Base-by-base conservation (phyloP, 2,329 filamentous ascomycete species). In the Chaetomium globosum region DNA sequence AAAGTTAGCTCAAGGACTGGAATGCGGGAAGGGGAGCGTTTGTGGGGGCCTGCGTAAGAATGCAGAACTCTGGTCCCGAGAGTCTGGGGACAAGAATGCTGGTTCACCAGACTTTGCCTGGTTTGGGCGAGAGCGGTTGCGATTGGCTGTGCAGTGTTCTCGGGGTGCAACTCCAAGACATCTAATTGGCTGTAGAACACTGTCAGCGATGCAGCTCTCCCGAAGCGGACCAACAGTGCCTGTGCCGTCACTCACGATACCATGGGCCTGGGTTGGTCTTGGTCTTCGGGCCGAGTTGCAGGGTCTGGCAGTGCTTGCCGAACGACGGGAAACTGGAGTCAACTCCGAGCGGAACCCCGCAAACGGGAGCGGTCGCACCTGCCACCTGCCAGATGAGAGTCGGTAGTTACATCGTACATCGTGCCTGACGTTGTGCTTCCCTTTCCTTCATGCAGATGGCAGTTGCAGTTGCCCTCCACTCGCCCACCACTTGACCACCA, bases 41-140 rank as follows among this genome's bases (percentile, higher is more conserved):
- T 39, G 59, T 53, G 59, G 59, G 52, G 59, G 39, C n/a, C 39
- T 53, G 59, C 59, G 60, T 53, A 63, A 56, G 13, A 57, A 63
- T 63, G 60, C 53, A 30, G 30, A 28, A 30, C 8, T 28, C 39
- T 31, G 8, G 26, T 54, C 61, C 61, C 61, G 30, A 33, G 51
- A 51, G 13, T 43, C 51, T 56, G 62, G 62, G 16, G 28, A 21
- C 46, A 10, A 21, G 10, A 19, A 39, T 5, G 4, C 12, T 7
- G 46, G 54, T 33, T 23, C 21, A n/a, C 3, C 5, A 2, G 23
- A 33, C 49, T 43, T 54, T 54, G 49, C 49, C 49, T 30, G 49
- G 13, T 12, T 36, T 21, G 51, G 39, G 26, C 36, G 7, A 16
- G 28, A 23, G 1, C 6, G 31, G 52, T 23, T 57, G 53, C 61